A percentile compares a stretch with the other conserved stretches of the same genome.
phyloP scores from a whole-genome alignment of 2,329 filamentous ascomycete genomes.

The Metarhizium rileyi region DNA sequence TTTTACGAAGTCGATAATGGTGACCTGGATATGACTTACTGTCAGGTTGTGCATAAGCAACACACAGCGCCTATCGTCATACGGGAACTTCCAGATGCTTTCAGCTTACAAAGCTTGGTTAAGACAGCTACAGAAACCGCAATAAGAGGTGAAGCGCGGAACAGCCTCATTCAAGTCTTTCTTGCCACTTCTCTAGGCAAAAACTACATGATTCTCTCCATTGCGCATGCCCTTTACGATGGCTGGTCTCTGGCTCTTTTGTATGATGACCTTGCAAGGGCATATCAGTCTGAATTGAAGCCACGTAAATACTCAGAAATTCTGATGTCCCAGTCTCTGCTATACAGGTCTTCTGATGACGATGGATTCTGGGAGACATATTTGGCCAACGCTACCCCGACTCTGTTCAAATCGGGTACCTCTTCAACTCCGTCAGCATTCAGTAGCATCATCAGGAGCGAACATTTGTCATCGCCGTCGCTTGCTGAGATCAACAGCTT shows the following conservation, averaged over 20 bases:
- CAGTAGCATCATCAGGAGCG: constrained; percentile 3
- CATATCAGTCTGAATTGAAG: constrained; percentile 42
- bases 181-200: constrained; percentile 25
- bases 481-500: constrained; percentile 32
- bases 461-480: constrained; percentile 6
- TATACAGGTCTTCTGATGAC: constrained; percentile 9
- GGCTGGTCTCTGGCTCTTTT: constrained; percentile 73
- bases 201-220: constrained; percentile 51
- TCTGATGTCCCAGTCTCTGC: constrained; percentile 7
- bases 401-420: constrained; percentile 15
- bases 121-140: constrained; percentile 28
- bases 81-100: constrained; percentile 16
- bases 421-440: not conserved
- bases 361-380: constrained; percentile 61
- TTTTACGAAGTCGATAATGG: constrained; percentile 60
- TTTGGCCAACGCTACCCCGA: constrained; percentile 41
- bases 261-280: constrained; percentile 58
- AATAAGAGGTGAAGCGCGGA: constrained; percentile 21
- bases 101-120: constrained; percentile 27
- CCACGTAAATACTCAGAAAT: constrained; percentile 28
- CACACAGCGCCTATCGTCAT: constrained; percentile 12
- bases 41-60: constrained; percentile 34
- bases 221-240: constrained; percentile 83
- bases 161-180: constrained; percentile 39
- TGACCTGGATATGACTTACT: constrained; percentile 38